A percentile compares a stretch with the other conserved stretches of the same genome.
Evolutionary conservation across 2,329 filamentous ascomycete genomes (phyloP).

Genomic region (Fusarium foetens): DNA sequence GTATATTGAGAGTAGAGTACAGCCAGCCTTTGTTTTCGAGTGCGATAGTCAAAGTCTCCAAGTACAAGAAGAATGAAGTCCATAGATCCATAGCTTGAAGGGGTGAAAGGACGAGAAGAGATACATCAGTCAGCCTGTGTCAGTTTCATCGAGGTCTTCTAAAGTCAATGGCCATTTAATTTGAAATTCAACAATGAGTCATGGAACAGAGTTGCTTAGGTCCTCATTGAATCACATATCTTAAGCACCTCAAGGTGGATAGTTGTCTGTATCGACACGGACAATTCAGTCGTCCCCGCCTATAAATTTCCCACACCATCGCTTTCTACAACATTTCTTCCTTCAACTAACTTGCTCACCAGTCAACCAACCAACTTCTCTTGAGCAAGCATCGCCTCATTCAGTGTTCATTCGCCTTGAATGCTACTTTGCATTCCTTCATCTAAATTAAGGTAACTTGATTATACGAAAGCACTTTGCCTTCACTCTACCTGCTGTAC

Average conservation of each 20-base stretch:
- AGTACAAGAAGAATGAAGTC: fast-evolving
- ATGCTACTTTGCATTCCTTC: fast-evolving
- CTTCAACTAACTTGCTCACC: background rate
- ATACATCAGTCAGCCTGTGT: background rate
- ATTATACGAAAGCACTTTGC: background rate
- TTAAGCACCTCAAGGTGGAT: background rate
- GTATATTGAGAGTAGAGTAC: background rate
- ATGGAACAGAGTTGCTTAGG: background rate
- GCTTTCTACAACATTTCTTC: background rate
- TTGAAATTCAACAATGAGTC: background rate
- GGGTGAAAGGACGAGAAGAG: background rate
- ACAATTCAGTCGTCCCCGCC: background rate
- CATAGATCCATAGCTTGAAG: background rate
- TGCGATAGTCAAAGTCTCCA: too few species aligned
- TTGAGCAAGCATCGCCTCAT: background rate
- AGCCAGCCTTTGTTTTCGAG: background rate
- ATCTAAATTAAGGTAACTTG: background rate
- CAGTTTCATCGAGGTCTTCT: background rate
- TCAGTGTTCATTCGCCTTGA: fast-evolving
- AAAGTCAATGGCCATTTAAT: background rate
- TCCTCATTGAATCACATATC: background rate
- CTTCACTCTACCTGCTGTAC: too few species aligned
- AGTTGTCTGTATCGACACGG: background rate
- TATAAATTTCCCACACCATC: background rate
- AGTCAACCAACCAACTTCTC: fast-evolving